These are phyloP conservation scores for Anisogramma anomala DNA, from an alignment of 2,329 filamentous ascomycete genomes.

Conservation along the genomic window DNA sequence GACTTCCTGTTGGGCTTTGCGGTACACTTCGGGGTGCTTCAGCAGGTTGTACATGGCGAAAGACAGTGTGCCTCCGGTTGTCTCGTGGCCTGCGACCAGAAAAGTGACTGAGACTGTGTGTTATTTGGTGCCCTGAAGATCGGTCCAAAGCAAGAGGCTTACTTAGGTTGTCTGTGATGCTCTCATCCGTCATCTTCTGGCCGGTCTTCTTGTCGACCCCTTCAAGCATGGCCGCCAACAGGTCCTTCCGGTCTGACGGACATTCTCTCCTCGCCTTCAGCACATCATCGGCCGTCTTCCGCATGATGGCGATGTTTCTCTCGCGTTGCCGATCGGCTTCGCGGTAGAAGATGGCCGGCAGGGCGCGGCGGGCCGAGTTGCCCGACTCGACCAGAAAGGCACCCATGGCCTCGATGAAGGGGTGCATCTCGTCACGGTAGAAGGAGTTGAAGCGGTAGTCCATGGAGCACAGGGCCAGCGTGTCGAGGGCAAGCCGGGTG, in stretches of 20 bases:
- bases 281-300: slow-evolving; percentile 45
- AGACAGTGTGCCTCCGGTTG: slow-evolving; percentile 54
- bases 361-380: slow-evolving; percentile 35
- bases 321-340: slow-evolving; percentile 38
- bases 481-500: slow-evolving; percentile 62
- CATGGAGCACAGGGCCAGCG: slow-evolving; percentile 61
- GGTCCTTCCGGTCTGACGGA: slow-evolving; percentile 48
- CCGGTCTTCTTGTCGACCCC: slow-evolving; percentile 58
- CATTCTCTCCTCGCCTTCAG: slow-evolving; percentile 45
- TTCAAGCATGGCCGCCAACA: slow-evolving; percentile 58
- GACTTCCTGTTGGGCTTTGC: slow-evolving; percentile 55
- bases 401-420: slow-evolving; percentile 58
- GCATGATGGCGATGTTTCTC: slow-evolving; percentile 43
- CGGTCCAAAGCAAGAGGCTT: too few relatives aligned
- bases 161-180: slow-evolving; percentile 55
- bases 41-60: slow-evolving; percentile 56
- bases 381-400: slow-evolving; percentile 48
- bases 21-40: slow-evolving; percentile 48
- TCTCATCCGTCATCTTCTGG: slow-evolving; percentile 48
- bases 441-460: slow-evolving; percentile 64
- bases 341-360: slow-evolving; percentile 38
- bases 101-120: slow-evolving; percentile 40
- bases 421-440: slow-evolving; percentile 57
- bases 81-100: slow-evolving; percentile 60
- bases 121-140: background rate